Percentiles rank a stretch among this genome's conserved stretches.
These are phyloP conservation scores for Copromyces sp. DNA, from an alignment of 495 filamentous ascomycete genomes.

Conservation along the genomic window DNA sequence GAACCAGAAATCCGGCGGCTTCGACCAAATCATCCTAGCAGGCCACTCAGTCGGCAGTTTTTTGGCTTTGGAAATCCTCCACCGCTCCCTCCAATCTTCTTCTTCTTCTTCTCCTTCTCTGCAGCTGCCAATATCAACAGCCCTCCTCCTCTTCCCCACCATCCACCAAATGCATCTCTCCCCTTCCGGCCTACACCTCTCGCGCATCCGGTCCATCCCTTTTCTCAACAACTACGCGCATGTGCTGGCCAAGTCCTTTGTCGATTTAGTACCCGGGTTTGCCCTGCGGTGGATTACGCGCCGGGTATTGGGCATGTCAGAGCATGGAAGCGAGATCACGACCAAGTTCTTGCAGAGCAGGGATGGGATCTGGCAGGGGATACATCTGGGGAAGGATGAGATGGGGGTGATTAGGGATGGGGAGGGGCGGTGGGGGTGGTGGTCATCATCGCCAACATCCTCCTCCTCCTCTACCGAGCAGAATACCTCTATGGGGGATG, in stretches of 20 bases:
- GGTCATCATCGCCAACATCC: slow-evolving; percentile 27
- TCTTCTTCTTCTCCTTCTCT: background rate
- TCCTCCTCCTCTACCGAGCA: background rate
- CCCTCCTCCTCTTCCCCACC: slow-evolving; percentile 67
- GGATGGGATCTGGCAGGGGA: slow-evolving; percentile 57
- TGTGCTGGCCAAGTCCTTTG: slow-evolving; percentile 35
- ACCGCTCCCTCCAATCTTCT: slow-evolving; percentile 22
- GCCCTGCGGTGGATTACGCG: slow-evolving; percentile 35
- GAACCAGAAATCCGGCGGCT: slow-evolving; percentile 11
- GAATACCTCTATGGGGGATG: background rate
- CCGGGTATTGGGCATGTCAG: slow-evolving; percentile 43
- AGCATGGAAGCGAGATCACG: slow-evolving; percentile 50
- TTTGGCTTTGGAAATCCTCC: slow-evolving; percentile 62
- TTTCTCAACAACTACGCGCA: slow-evolving; percentile 45
- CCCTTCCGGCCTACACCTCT: slow-evolving; percentile 49
- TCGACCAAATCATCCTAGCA: slow-evolving; percentile 57
- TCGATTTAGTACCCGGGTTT: slow-evolving; percentile 36
- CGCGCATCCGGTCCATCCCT: slow-evolving; percentile 41
- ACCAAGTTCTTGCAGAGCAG: slow-evolving; percentile 50
- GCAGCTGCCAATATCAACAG: slow-evolving; percentile 11
- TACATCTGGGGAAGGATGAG: slow-evolving; percentile 57
- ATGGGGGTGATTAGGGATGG: slow-evolving; percentile 67
- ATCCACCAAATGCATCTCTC: slow-evolving; percentile 63
- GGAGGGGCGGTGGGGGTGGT: slow-evolving; percentile 69
- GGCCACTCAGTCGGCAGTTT: slow-evolving; percentile 78